phyloP scores from a whole-genome alignment of 208 protist genomes.

The Wallacemonas sp. region DNA sequence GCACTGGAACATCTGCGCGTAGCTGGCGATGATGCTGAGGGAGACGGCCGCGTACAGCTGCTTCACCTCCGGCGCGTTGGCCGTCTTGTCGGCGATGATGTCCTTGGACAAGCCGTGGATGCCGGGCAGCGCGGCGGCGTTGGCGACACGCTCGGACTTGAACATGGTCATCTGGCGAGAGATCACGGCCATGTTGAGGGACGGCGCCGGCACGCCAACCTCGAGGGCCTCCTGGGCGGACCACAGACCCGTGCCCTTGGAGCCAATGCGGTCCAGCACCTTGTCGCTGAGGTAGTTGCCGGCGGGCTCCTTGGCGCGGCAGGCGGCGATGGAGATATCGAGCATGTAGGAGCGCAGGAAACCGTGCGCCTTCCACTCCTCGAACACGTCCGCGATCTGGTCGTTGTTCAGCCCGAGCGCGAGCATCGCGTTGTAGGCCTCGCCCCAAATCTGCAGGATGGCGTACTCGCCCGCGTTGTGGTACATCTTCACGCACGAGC shows the following conservation, averaged over 20 bases:
- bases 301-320: slow-evolving; percentile 90
- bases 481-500: slow-evolving; percentile 99
- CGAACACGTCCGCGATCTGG: slow-evolving; percentile 92
- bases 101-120: slow-evolving; percentile 20
- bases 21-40: slow-evolving; percentile 87
- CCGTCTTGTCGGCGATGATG: slow-evolving; percentile 50
- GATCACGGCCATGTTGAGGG: slow-evolving; percentile 94
- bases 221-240: slow-evolving; percentile 95
- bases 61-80: slow-evolving; percentile 55
- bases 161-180: slow-evolving; percentile 92
- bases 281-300: slow-evolving; percentile 92
- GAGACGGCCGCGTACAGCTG: slow-evolving; percentile 80
- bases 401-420: slow-evolving; percentile 90
- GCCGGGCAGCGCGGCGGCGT: slow-evolving; percentile 46
- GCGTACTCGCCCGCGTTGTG: slow-evolving; percentile 99
- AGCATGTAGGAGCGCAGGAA: slow-evolving; percentile 98
- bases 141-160: slow-evolving; percentile 92
- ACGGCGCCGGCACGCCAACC: slow-evolving; percentile 86
- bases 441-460: slow-evolving; percentile 97
- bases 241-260: slow-evolving; percentile 98
- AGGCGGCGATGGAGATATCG: slow-evolving; percentile 97
- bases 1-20: slow-evolving; percentile 94
- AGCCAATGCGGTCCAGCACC: slow-evolving; percentile 96
- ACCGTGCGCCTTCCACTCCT: slow-evolving; percentile 93
- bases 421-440: slow-evolving; percentile 95